A percentile compares a stretch with the other conserved stretches of the same genome.
These are phyloP conservation scores for Multifurca ochricompacta DNA, from an alignment of 768 basidiomycete species.

Conservation along the genomic window DNA sequence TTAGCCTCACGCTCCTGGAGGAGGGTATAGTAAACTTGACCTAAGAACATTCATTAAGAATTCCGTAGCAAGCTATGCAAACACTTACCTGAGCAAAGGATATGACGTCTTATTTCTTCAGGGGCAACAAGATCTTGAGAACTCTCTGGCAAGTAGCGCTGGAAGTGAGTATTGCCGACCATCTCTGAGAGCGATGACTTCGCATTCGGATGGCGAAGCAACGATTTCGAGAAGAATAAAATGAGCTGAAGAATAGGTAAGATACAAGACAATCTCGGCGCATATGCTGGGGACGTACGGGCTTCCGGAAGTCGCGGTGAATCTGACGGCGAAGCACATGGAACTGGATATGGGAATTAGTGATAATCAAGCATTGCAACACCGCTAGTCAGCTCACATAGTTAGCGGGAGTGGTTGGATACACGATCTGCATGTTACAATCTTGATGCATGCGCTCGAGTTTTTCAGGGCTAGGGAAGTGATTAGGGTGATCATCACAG, in stretches of 20 bases:
- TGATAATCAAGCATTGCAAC: conserved; percentile 11
- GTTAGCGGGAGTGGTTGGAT: conserved; percentile 94
- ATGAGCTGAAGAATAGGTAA: conserved; percentile 49
- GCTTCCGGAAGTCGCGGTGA: conserved; percentile 97
- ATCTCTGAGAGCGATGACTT: conserved; percentile 85
- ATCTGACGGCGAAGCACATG: conserved; percentile 95
- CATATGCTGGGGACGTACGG: conserved; percentile 42
- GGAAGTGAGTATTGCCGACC: conserved; percentile 82
- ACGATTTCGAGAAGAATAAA: conserved; percentile 93
- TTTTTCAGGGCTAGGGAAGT: conserved; percentile 84
- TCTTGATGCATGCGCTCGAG: conserved; percentile 95
- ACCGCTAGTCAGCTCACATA: conserved; percentile 45
- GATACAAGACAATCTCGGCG: not conserved
- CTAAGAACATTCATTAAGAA: conserved; percentile 29
- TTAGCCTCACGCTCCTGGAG: conserved; percentile 85
- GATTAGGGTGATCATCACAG: conserved; percentile 92
- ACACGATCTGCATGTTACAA: conserved; percentile 99
- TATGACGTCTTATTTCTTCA: conserved; percentile 85
- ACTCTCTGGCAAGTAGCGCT: conserved; percentile 87
- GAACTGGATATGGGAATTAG: conserved; percentile 46
- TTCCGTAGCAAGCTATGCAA: not conserved
- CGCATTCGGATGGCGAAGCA: conserved; percentile 90
- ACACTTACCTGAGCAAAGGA: conserved; percentile 70
- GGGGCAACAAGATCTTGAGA: conserved; percentile 64
- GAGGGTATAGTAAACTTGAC: conserved; percentile 91